Base-by-base conservation (phyloP, 495 filamentous ascomycete species). In the Penicillium robsamsonii region DNA sequence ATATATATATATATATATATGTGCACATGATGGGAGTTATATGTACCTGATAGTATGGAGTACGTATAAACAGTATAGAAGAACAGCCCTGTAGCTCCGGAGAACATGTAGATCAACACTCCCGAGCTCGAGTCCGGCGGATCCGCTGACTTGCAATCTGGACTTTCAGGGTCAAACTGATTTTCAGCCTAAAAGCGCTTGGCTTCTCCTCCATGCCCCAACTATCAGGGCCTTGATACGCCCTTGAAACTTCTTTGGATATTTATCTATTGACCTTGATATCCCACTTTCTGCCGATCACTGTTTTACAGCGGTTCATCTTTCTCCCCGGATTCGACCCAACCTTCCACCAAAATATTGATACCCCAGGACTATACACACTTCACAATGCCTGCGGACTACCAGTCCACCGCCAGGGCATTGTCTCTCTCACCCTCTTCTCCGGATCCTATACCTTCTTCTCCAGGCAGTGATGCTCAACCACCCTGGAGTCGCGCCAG, bases 321-420 rank as follows among this genome's bases (percentile, higher is more conserved):
- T 49, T 4, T 51, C 27, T 15, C 44, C 22, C 31, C 53, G 42
- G 41, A 54, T 45, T 40, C 52, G 46, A 48, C 31, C 29, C 29
- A 27, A 10, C 44, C 44, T 35, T 27, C 33, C 49, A 40, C 46
- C 51, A 41, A 41, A 40, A 55, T 51, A 48, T 41, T 44, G 20
- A 45, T 50, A 53, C 49, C 35, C 33, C 53, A 56, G 40, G 47
- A 46, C 45, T 17, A 44, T 33, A 37, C 45, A 31, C 42, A 54
- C 41, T 45, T 33, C 57, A 69, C 44, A 15, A 82, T 83, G 79
- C 78, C 76, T 11, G 79, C 81, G 53, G 81, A 84, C 66, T 87
- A 87, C 70, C 55, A 73, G 51, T 84, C 84, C 45, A 85, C 84
- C 18, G 85, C 84, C 18, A 81, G 83, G 66, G 85, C 84, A 44